These are phyloP conservation scores for Gymnopus androsaceus DNA, from an alignment of 1,284 basidiomycete genomes.

Conservation along the genomic window DNA sequence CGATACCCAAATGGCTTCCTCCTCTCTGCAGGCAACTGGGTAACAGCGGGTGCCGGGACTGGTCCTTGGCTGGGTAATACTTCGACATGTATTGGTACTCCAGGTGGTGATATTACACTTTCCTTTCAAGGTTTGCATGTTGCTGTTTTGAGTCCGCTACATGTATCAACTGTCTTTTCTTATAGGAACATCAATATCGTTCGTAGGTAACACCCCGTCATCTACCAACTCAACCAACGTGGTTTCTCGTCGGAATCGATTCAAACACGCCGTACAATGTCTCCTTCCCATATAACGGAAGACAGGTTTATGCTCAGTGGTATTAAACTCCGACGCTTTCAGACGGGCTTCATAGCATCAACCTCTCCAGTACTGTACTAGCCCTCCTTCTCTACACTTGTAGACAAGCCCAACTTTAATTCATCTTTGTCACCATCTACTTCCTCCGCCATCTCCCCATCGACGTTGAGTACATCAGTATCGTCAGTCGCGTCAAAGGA, in stretches of 20 bases:
- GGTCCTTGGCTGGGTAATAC: conserved; percentile 6
- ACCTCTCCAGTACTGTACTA: conserved; percentile 2
- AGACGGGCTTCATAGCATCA: conserved; percentile 1
- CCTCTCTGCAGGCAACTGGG: neutral
- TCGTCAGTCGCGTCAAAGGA: neutral
- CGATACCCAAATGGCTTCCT: neutral
- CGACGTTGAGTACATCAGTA: no score
- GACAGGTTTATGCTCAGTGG: conserved; percentile 7
- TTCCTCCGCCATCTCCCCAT: no score
- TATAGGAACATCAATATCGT: conserved; percentile 2
- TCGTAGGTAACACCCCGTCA: conserved; percentile 4
- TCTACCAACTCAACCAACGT: neutral
- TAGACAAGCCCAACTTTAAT: no score
- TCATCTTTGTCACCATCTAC: no score
- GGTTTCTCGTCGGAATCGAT: conserved; percentile 3
- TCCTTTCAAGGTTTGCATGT: conserved; percentile 3
- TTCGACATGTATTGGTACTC: neutral
- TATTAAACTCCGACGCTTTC: conserved; percentile 3
- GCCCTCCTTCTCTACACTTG: no score
- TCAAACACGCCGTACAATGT: neutral
- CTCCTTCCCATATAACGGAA: neutral
- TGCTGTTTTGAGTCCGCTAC: neutral
- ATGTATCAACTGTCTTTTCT: neutral
- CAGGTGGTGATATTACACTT: neutral
- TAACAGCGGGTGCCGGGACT: neutral